These are phyloP conservation scores for Avena insularis DNA, from an alignment of 176 grass and related monocot genomes.

Conservation along the genomic window DNA sequence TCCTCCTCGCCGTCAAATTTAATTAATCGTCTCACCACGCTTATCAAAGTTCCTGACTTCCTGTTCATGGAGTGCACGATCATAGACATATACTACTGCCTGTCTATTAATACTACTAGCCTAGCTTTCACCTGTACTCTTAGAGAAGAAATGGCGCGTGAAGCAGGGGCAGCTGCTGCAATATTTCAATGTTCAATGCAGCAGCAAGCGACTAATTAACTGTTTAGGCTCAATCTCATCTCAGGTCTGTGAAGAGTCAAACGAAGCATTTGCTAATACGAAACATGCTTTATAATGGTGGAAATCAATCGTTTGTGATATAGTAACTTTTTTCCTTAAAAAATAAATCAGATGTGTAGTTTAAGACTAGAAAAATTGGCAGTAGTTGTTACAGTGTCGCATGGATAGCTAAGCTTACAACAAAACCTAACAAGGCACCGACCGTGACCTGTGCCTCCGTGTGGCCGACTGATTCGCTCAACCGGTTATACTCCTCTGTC, in stretches of 20 bases:
- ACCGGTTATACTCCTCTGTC: slow-evolving; percentile 10
- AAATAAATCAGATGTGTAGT: neutral
- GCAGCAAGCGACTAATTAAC: neutral
- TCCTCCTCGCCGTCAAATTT: slow-evolving; percentile 38
- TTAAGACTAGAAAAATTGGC: neutral
- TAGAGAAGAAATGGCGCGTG: neutral
- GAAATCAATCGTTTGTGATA: neutral
- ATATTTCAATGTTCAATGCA: neutral
- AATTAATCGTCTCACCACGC: slow-evolving; percentile 31
- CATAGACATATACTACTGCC: neutral
- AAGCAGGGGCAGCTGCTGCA: neutral
- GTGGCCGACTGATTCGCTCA: slow-evolving; percentile 85
- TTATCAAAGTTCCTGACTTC: slow-evolving; percentile 31
- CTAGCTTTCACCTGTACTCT: neutral
- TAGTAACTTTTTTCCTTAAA: neutral
- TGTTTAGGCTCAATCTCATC: neutral
- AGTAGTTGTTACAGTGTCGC: slow-evolving; percentile 50
- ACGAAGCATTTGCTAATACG: neutral
- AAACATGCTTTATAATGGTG: neutral
- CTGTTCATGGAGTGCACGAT: slow-evolving; percentile 18
- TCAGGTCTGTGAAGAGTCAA: neutral
- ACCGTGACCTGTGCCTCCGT: slow-evolving; percentile 72
- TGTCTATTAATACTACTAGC: neutral
- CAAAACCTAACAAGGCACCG: slow-evolving; percentile 80
- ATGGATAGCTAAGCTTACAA: slow-evolving; percentile 63